Evolutionary conservation across 768 basidiomycete genomes (phyloP).

Genomic region (Lyophyllum decastes): DNA sequence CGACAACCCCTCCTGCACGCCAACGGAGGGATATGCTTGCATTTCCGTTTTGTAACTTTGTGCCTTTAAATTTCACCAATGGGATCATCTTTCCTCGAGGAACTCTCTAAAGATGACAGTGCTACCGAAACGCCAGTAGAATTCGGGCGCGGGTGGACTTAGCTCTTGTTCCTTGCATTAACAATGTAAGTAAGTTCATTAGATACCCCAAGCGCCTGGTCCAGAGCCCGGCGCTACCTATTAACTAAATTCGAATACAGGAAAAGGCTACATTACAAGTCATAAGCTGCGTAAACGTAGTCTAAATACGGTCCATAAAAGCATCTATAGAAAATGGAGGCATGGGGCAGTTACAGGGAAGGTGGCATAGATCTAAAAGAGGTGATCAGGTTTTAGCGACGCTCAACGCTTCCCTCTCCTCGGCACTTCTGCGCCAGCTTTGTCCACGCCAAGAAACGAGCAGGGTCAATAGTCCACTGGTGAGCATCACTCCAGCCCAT

Average conservation of each 20-base stretch:
- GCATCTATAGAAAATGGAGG: background rate
- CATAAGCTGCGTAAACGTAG: background rate
- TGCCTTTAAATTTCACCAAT: too few species aligned
- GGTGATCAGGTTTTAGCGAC: background rate
- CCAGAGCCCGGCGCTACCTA: too few species aligned
- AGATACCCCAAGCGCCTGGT: too few species aligned
- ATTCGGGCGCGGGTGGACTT: too few species aligned
- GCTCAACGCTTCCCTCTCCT: slow-evolving; percentile 37
- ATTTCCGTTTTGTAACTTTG: too few species aligned
- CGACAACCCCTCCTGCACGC: too few species aligned
- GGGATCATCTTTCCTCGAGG: too few species aligned
- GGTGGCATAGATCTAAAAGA: background rate
- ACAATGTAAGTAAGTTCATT: too few species aligned
- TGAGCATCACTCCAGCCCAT: slow-evolving; percentile 49
- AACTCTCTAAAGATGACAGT: too few species aligned
- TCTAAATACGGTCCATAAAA: background rate
- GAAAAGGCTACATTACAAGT: background rate
- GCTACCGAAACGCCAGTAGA: too few species aligned
- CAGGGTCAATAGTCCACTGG: slow-evolving; percentile 57
- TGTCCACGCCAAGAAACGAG: slow-evolving; percentile 61
- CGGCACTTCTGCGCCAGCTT: slow-evolving; percentile 56
- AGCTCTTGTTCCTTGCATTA: too few species aligned
- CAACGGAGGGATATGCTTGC: too few species aligned
- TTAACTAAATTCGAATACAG: background rate
- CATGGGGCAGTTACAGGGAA: background rate